Percentiles rank a stretch among this genome's conserved stretches.
phyloP scores from a whole-genome alignment of 495 filamentous ascomycete genomes.

The Penicillium bovifimosum region DNA sequence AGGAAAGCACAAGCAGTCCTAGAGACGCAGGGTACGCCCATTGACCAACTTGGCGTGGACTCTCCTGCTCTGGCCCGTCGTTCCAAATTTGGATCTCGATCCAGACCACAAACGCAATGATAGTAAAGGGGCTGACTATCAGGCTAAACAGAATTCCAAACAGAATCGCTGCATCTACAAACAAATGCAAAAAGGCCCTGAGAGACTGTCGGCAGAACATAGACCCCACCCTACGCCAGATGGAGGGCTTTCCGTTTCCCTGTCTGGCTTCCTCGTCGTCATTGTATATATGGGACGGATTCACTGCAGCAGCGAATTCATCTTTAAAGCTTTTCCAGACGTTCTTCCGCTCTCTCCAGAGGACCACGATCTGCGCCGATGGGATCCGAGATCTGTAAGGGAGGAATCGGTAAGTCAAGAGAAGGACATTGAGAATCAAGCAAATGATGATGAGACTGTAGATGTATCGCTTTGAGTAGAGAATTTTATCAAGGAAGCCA shows the following conservation, averaged over 20 bases:
- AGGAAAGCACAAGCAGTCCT: slow-evolving; percentile 26
- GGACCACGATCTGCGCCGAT: slow-evolving; percentile 17
- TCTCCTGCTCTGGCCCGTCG: slow-evolving; percentile 29
- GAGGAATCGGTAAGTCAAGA: slow-evolving; percentile 21
- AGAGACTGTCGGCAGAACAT: slow-evolving; percentile 13
- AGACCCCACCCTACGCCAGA: not conserved
- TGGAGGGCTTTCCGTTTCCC: not conserved
- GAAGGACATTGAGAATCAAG: slow-evolving; percentile 21
- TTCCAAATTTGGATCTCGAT: slow-evolving; percentile 30
- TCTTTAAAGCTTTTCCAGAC: slow-evolving; percentile 21
- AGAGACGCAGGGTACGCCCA: slow-evolving; percentile 29
- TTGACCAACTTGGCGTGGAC: slow-evolving; percentile 31
- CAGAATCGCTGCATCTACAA: slow-evolving; percentile 17
- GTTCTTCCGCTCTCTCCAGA: slow-evolving; percentile 22
- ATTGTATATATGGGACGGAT: not conserved
- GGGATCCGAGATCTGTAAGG: slow-evolving; percentile 27
- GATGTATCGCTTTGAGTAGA: slow-evolving; percentile 30
- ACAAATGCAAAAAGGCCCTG: slow-evolving; percentile 8
- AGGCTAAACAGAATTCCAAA: slow-evolving; percentile 27
- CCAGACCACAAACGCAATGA: slow-evolving; percentile 30
- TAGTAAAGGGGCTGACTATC: slow-evolving; percentile 31
- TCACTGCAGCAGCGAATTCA: slow-evolving; percentile 8
- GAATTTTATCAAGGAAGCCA: slow-evolving; percentile 16
- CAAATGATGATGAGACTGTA: slow-evolving; percentile 29
- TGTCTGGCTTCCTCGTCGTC: not conserved